Percentiles rank a stretch among this genome's conserved stretches.
These are phyloP conservation scores for Ajuga chamaepitys DNA, from an alignment of 257 asterid species.

Conservation along the genomic window DNA sequence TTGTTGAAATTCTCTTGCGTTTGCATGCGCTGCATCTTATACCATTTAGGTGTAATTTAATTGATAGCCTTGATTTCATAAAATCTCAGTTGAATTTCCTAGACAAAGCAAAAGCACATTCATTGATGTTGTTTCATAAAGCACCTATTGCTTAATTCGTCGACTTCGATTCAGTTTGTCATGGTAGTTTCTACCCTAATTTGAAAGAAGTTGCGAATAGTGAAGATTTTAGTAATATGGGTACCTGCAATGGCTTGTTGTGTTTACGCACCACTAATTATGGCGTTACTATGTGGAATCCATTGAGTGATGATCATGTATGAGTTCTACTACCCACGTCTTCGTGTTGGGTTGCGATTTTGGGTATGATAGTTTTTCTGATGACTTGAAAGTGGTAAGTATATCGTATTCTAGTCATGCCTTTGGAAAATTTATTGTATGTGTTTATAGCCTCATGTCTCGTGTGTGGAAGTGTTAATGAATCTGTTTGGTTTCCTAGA, in stretches of 20 bases:
- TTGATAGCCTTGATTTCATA: not conserved
- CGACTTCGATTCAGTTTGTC: not conserved
- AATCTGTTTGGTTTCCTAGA: too few species aligned
- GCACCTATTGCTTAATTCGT: not conserved
- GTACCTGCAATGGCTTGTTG: not conserved
- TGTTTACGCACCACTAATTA: not conserved
- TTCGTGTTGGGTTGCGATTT: too few species aligned
- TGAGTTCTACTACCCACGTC: too few species aligned
- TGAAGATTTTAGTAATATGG: not conserved
- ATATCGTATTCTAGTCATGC: not conserved
- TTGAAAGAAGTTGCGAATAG: not conserved
- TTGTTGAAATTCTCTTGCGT: not conserved
- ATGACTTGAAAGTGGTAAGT: not conserved
- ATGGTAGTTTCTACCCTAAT: not conserved
- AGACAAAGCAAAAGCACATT: too few species aligned
- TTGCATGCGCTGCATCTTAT: not conserved
- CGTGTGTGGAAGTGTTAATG: not conserved
- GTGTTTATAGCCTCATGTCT: not conserved
- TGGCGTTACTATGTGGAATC: not conserved
- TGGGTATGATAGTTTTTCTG: not conserved
- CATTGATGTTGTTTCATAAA: not conserved
- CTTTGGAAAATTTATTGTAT: not conserved
- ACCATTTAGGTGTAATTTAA: not conserved
- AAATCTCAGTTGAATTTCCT: not conserved
- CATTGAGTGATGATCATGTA: not conserved